Evolutionary conservation across 2,329 filamentous ascomycete species (phyloP), one percentile per base, ranked within the genome.

Genomic region (Aspergillus pseudoviridinutans): DNA sequence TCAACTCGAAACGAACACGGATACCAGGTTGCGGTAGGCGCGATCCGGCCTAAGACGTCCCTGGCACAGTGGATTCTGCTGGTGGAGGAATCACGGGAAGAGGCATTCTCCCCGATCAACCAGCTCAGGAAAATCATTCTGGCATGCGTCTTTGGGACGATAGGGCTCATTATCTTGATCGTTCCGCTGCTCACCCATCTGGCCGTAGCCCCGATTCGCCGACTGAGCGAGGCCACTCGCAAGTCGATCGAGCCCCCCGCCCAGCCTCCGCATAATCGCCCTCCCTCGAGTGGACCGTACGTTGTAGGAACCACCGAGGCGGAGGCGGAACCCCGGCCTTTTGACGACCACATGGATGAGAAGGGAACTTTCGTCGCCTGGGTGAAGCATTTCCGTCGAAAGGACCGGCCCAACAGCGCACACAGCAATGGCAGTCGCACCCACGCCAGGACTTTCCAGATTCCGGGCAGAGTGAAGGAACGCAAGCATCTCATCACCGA

Each of bases 41-140:
- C 87, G 66, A 90, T 90, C 7, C 80, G 88, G 10, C 85, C 89
- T 0, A 80, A 84, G 54, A 90, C 82, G 4, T 70, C 76, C 0
- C 75, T 95, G 53, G 90, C 90, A 7, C 85, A 93, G 66, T 97
- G 92, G 92, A 86, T 90, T 4, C 77, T 97, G 3, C 66, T 96
- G 2, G 84, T 96, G 0, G 92, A 96, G 70, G 87, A 94, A 71
- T 79, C 85, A 2, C 85, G 85, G 61, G 71, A 72, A 24, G 92
- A 96, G 73, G 90, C 92, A 0, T 92, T 89, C 76, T 79, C 80
- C 7, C 89, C 92, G 0, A 92, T 96, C 57, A 75, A 80, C 28
- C 86, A 85, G 22, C 79, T 96, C n/a, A 85, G 90, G 22, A 87
- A 88, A 50, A 90, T 96, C 52, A 82, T 97, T 1, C 75, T 96